Percentiles rank a stretch among this genome's conserved stretches.
Conservation (phyloP, 495 filamentous ascomycete genomes). For the Collariella sp. region DNA sequence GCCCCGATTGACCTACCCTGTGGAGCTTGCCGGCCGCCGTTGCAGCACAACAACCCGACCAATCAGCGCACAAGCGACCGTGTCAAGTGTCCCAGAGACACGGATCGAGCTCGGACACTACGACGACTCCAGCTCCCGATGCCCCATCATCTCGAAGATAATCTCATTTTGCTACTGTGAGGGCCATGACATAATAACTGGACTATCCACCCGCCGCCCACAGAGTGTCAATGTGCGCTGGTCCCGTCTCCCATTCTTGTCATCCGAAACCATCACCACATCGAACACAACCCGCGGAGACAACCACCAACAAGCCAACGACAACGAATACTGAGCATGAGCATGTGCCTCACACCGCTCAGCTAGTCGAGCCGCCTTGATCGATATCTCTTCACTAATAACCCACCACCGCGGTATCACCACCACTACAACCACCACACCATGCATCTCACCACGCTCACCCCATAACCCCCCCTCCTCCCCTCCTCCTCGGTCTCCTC, state of each 20-base stretch:
- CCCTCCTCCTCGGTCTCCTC: conserved; percentile 14
- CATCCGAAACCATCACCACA: background rate
- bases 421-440: background rate
- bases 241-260: background rate
- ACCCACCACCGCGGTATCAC: background rate
- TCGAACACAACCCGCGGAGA: too few relatives aligned
- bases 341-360: background rate
- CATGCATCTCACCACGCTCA: conserved; percentile 2
- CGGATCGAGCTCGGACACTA: background rate
- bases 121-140: background rate
- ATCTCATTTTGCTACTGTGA: background rate
- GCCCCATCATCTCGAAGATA: background rate
- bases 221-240: background rate
- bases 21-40: background rate
- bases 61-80: conserved; percentile 21
- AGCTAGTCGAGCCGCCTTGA: background rate
- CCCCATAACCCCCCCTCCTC: conserved; percentile 17
- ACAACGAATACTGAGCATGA: background rate
- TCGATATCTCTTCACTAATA: background rate
- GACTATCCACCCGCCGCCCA: background rate
- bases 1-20: background rate
- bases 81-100: conserved; percentile 13
- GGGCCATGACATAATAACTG: background rate
- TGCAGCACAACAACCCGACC: conserved; percentile 2
- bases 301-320: background rate